Evolutionary conservation across 768 basidiomycete species (phyloP), one percentile per base, ranked within the genome.

Genomic region (Boletus rubescentipes): DNA sequence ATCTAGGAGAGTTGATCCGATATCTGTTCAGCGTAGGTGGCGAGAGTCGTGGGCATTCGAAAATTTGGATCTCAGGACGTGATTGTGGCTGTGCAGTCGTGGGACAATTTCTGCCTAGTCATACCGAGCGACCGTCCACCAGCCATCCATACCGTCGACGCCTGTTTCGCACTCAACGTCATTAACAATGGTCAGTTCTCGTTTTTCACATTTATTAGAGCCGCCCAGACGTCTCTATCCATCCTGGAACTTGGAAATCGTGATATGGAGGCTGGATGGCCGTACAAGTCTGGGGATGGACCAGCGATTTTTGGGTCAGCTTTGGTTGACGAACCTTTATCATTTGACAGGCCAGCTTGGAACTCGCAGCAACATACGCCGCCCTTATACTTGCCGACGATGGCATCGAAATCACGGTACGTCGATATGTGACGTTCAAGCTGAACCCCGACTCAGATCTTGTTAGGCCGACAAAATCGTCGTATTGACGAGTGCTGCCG

Each of bases 371-470:
- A 59, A 90, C 94, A 64, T 98, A 98, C 79, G 94, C 96, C 69
- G 91, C 93, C 63, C 89, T 99, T 68, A 98, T 98, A 77, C 93
- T 98, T 71, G 95, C 94, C 63, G 97, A 98, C 78, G 95, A 97
- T 61, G 88, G 87, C 65, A 77, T 96, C 68, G 96, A 98, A 81
- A 98, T 99, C 71, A 97, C 96, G 61, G 95, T 97, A 66, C 66
- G 93, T 84, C 18, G 14, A 31, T 26, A 20, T 37, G 3, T 43
- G 21, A 3, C 12, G n/a, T 29, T 41, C 21, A n/a, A n/a, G 34
- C 41, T 47, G 26, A 44, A 34, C 15, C 1, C 37, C 20, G 16
- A 46, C 53, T 57, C 49, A 51, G 1, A 44, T 16, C 5, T 10
- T 31, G 3, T n/a, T 54, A 98, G 95, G 72, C 93, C 55, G 97